A percentile compares a stretch with the other conserved stretches of the same genome.
phyloP scores from a whole-genome alignment of 2,329 filamentous ascomycete species.

The Hypoxylon sp. region DNA sequence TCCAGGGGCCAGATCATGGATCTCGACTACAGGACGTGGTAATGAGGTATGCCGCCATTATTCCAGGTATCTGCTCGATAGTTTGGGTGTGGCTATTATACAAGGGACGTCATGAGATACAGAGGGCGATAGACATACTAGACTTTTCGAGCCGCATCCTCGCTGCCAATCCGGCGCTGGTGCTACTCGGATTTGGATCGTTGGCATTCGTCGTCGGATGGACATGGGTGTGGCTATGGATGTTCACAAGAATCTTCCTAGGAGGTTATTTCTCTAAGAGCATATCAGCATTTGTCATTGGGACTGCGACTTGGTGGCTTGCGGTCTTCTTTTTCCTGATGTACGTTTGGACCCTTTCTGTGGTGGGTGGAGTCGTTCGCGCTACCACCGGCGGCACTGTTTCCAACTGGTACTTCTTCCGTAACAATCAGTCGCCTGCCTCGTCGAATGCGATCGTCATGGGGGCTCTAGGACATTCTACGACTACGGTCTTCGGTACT shows the following conservation, averaged over 20 bases:
- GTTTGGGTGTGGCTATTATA: constrained; percentile 89
- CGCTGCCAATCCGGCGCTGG: constrained; percentile 84
- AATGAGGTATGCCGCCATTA: constrained; percentile 88
- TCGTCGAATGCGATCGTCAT: constrained; percentile 85
- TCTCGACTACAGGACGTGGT: constrained; percentile 84
- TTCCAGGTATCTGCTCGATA: constrained; percentile 80
- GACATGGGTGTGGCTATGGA: constrained; percentile 96
- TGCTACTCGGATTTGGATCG: constrained; percentile 85
- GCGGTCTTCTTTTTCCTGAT: constrained; percentile 92
- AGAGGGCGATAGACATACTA: constrained; percentile 87
- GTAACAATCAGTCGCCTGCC: constrained; percentile 82
- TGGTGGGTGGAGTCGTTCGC: constrained; percentile 90
- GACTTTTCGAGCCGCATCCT: constrained; percentile 94
- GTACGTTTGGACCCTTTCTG: constrained; percentile 93
- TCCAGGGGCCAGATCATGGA: constrained; percentile 82
- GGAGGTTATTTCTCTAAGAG: constrained; percentile 84
- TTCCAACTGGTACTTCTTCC: constrained; percentile 99
- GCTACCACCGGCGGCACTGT: constrained; percentile 94
- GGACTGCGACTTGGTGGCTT: constrained; percentile 93
- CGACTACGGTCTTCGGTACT: constrained; percentile 90
- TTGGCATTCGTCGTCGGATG: constrained; percentile 83
- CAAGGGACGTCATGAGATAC: constrained; percentile 83
- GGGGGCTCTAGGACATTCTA: constrained; percentile 85
- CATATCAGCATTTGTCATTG: constrained; percentile 80
- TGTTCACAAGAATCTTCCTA: constrained; percentile 96